Conservation (phyloP, 441 rosid species). For the Theobroma grandiflorum region DNA sequence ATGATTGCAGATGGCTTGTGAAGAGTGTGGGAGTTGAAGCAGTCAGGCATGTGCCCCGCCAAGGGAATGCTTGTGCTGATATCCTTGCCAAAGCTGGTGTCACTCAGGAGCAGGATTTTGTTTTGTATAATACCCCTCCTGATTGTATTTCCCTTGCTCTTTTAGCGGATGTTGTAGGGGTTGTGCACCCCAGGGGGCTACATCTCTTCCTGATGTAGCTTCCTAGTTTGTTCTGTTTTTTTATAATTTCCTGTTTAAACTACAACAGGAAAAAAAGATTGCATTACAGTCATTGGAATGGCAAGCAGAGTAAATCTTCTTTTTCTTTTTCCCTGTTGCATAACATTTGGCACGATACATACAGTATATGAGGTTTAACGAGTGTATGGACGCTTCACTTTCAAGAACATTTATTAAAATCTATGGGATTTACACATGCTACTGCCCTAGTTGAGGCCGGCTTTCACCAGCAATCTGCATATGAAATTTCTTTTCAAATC, state of each 20-base stretch:
- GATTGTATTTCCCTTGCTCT: too few species aligned
- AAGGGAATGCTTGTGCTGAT: too few species aligned
- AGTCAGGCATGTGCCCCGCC: too few species aligned
- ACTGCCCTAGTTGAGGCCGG: slow-evolving; percentile 22
- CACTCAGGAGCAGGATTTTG: too few species aligned
- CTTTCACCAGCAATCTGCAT: slow-evolving; percentile 32
- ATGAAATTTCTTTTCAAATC: slow-evolving; percentile 51
- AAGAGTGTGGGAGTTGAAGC: too few species aligned
- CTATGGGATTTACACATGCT: slow-evolving; percentile 8
- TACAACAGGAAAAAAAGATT: not conserved
- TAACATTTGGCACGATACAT: not conserved
- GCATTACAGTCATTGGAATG: not conserved
- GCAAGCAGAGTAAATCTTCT: not conserved
- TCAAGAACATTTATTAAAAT: not conserved
- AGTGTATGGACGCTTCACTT: not conserved
- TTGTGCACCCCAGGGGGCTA: too few species aligned
- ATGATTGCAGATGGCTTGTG: too few species aligned
- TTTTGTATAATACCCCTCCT: too few species aligned
- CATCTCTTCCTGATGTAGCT: too few species aligned
- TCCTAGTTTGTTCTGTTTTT: not conserved
- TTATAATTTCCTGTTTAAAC: not conserved
- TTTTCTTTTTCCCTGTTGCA: not conserved
- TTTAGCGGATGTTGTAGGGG: too few species aligned
- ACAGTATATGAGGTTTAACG: not conserved
- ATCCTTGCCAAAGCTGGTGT: too few species aligned